Conservation (phyloP, 2,329 filamentous ascomycete species). For the Pseudogymnoascus sp. region DNA sequence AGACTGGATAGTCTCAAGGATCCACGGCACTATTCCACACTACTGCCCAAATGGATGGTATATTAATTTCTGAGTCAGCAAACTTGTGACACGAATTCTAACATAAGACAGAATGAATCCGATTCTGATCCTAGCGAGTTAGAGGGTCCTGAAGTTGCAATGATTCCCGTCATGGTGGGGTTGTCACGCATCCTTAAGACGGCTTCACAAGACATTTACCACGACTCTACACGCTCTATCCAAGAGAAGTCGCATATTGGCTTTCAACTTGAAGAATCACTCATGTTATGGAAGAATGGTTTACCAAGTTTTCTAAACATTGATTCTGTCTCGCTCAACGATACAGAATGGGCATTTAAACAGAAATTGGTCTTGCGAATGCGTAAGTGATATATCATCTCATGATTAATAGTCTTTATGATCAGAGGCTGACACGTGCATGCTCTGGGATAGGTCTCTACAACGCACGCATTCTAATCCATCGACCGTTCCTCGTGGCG, state of each 20-base stretch:
- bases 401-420: too few species aligned
- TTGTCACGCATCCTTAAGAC: slow-evolving; percentile 25
- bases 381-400: too few species aligned
- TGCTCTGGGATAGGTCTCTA: too few species aligned
- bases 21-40: too few species aligned
- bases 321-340: slow-evolving; percentile 22
- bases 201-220: slow-evolving; percentile 25
- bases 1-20: too few species aligned
- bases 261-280: slow-evolving; percentile 19
- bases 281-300: slow-evolving; percentile 21
- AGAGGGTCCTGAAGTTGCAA: slow-evolving; percentile 22
- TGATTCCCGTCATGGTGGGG: slow-evolving; percentile 26
- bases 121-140: slow-evolving; percentile 12
- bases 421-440: too few species aligned
- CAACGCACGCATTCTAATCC: too few species aligned
- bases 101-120: too few species aligned
- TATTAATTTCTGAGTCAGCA: too few species aligned
- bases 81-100: too few species aligned
- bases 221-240: slow-evolving; percentile 19
- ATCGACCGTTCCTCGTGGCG: too few species aligned
- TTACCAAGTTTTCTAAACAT: slow-evolving; percentile 20
- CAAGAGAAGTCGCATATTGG: slow-evolving; percentile 21
- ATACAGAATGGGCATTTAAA: slow-evolving; percentile 28
- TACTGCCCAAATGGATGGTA: too few species aligned
- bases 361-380: slow-evolving; percentile 21